Conservation (phyloP, 2,329 filamentous ascomycete genomes). For the Cladosporium sphaerospermum region DNA sequence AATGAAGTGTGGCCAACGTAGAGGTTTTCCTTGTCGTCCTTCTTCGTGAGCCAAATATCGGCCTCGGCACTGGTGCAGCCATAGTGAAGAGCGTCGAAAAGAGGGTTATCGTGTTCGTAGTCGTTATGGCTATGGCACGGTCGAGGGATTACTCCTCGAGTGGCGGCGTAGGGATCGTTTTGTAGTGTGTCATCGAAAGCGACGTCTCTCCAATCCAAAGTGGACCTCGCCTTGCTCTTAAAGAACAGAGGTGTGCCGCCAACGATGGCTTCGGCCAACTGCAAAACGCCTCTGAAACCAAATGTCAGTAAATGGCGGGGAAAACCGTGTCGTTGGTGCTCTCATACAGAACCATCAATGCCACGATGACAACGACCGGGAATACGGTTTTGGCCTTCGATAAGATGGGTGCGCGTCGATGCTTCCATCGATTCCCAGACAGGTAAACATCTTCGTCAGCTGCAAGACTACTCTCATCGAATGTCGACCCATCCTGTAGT, state of each 20-base stretch:
- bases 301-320: background rate
- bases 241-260: background rate
- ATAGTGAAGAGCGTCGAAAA: constrained; percentile 55
- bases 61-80: constrained; percentile 62
- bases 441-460: no score
- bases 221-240: background rate
- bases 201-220: background rate
- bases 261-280: background rate
- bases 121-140: constrained; percentile 65
- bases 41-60: constrained; percentile 54
- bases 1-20: constrained; percentile 58
- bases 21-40: constrained; percentile 46
- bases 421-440: no score
- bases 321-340: background rate
- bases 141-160: constrained; percentile 45
- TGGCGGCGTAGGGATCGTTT: constrained; percentile 12
- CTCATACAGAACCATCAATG: background rate
- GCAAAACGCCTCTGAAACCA: background rate
- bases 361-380: background rate
- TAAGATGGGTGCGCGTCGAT: no score
- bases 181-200: background rate
- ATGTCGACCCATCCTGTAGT: background rate
- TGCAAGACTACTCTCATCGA: background rate
- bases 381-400: no score
- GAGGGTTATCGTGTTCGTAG: constrained; percentile 59